Percentiles rank a stretch among this genome's conserved stretches.
Evolutionary conservation across 306 rosid species (phyloP).

Genomic region (Carpinus fangiana): DNA sequence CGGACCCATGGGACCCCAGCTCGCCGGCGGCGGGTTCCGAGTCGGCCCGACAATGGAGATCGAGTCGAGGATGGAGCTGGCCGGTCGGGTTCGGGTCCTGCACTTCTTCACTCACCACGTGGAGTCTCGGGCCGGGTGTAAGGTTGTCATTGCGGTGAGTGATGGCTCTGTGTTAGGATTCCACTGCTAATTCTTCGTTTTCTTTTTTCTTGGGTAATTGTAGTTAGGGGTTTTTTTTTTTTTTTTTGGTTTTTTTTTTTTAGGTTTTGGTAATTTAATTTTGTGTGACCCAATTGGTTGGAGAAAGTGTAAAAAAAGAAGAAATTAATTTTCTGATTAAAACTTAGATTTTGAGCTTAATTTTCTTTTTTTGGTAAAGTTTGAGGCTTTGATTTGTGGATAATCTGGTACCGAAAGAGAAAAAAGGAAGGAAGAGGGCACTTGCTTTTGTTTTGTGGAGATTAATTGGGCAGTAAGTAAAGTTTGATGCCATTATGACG

Average conservation of each 20-base stretch:
- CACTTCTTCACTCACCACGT: slow-evolving; percentile 77
- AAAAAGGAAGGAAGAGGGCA: too few species aligned
- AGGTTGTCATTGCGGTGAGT: slow-evolving; percentile 54
- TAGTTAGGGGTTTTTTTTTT: neutral
- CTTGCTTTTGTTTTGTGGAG: neutral
- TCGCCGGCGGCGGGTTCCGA: slow-evolving; percentile 29
- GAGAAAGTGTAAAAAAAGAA: slow-evolving; percentile 1
- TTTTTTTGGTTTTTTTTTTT: too few species aligned
- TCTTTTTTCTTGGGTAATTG: neutral
- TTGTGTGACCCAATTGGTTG: neutral
- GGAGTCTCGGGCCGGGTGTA: slow-evolving; percentile 56
- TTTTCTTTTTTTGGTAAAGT: too few species aligned
- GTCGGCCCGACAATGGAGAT: slow-evolving; percentile 68
- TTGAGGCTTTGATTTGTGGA: too few species aligned
- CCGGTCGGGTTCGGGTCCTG: slow-evolving; percentile 75
- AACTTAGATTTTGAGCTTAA: neutral
- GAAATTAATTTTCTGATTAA: neutral
- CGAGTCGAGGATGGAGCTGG: slow-evolving; percentile 64
- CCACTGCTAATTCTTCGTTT: slow-evolving; percentile 51
- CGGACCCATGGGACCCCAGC: too few species aligned
- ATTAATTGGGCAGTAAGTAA: slow-evolving; percentile 30
- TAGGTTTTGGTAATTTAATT: slow-evolving; percentile 5
- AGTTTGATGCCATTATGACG: slow-evolving; percentile 4
- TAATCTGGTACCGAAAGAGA: too few species aligned
- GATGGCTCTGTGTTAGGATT: slow-evolving; percentile 87